Evolutionary conservation across 2,329 filamentous ascomycete species (phyloP).

Genomic region (Knufia fluminis): DNA sequence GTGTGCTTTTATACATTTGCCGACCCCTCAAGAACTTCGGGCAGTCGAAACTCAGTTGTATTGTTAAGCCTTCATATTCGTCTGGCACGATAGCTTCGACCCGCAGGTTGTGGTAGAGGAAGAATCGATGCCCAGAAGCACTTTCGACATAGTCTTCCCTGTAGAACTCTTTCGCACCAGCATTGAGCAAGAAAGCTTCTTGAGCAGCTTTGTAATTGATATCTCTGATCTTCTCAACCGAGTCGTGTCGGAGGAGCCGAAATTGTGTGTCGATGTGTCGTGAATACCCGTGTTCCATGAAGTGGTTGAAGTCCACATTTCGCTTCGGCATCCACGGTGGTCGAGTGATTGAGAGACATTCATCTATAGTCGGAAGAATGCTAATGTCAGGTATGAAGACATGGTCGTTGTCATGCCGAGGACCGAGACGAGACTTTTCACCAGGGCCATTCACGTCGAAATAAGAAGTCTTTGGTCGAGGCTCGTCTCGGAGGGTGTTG

Average conservation of each 20-base stretch:
- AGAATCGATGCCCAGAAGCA: conserved; percentile 11
- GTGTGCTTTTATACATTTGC: conserved; percentile 19
- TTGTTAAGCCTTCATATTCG: conserved; percentile 19
- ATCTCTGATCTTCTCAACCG: conserved; percentile 25
- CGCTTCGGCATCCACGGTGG: conserved; percentile 29
- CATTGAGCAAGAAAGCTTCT: conserved; percentile 9
- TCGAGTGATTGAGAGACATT: conserved; percentile 25
- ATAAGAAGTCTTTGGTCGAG: neutral
- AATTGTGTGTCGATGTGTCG: conserved; percentile 30
- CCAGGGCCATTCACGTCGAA: conserved; percentile 26
- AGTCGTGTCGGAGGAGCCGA: conserved; percentile 31
- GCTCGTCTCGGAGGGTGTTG: neutral
- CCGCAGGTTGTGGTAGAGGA: conserved; percentile 14
- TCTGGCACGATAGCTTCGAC: conserved; percentile 17
- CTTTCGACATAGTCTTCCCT: conserved; percentile 12
- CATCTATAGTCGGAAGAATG: conserved; percentile 30
- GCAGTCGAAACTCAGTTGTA: conserved; percentile 26
- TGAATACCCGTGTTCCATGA: conserved; percentile 23
- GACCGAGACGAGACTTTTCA: conserved; percentile 17
- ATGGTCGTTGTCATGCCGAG: conserved; percentile 32
- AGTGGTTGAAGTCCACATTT: conserved; percentile 22
- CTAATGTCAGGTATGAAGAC: conserved; percentile 27
- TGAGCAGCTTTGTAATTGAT: conserved; percentile 26
- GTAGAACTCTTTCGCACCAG: neutral
- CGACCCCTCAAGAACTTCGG: conserved; percentile 23